phyloP scores from a whole-genome alignment of 306 rosid genomes.

The Betula pendula region DNA sequence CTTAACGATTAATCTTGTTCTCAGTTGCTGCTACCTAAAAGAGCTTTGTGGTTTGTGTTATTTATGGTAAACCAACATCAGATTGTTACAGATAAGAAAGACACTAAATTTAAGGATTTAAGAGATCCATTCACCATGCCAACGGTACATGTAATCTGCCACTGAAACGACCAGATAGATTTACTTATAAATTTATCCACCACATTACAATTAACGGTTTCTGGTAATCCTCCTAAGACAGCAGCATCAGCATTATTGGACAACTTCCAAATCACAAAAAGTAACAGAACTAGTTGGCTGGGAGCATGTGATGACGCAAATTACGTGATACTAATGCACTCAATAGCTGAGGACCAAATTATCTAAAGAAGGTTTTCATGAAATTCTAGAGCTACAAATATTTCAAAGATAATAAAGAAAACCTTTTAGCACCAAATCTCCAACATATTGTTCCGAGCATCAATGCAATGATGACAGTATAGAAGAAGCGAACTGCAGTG shows the following conservation, averaged over 20 bases:
- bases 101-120: not conserved
- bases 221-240: not conserved
- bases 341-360: not conserved
- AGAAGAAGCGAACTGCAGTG: conserved; percentile 93
- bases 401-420: not conserved
- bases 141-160: not conserved
- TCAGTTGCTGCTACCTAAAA: not conserved
- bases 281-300: not conserved
- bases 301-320: not conserved
- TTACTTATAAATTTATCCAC: not conserved
- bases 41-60: not conserved
- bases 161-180: not conserved
- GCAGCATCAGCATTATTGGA: not conserved
- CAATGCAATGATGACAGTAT: conserved; percentile 85
- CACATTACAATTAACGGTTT: not conserved
- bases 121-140: not conserved
- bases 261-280: not conserved
- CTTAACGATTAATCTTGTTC: not conserved
- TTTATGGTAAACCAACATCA: not conserved
- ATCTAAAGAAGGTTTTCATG: not conserved
- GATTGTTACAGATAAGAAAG: not conserved
- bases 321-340: not conserved
- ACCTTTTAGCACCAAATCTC: conserved; percentile 94
- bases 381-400: not conserved
- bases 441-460: conserved; percentile 97